Conservation (phyloP, 495 filamentous ascomycete species). For the Pseudomonodictys pantanalensis region DNA sequence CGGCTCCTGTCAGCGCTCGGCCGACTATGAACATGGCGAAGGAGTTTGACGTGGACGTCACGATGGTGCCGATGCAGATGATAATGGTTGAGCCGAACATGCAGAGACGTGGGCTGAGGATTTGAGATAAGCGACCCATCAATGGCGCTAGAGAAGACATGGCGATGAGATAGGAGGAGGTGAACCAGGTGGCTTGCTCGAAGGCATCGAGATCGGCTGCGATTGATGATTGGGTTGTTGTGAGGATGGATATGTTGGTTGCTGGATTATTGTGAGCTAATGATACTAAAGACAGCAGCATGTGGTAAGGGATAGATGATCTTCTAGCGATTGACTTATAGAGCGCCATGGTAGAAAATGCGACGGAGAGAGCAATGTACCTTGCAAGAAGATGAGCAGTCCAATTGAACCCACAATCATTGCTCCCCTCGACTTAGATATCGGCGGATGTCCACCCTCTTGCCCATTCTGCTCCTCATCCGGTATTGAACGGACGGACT, state of each 20-base stretch:
- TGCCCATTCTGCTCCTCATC: conserved; percentile 7
- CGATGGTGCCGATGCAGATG: conserved; percentile 59
- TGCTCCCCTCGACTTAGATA: conserved; percentile 24
- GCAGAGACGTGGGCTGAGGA: conserved; percentile 64
- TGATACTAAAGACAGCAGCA: neutral
- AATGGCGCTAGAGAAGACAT: conserved; percentile 65
- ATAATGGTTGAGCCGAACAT: conserved; percentile 55
- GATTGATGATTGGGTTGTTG: conserved; percentile 70
- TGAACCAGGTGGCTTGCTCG: conserved; percentile 70
- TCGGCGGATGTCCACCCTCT: conserved; percentile 2
- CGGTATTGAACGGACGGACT: neutral
- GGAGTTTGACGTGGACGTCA: conserved; percentile 56
- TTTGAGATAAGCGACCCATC: conserved; percentile 61
- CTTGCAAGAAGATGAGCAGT: conserved; percentile 41
- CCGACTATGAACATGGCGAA: conserved; percentile 64
- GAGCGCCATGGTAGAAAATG: neutral
- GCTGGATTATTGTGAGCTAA: conserved; percentile 23
- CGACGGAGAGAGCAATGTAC: conserved; percentile 3
- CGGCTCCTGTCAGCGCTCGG: conserved; percentile 61
- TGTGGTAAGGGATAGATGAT: neutral
- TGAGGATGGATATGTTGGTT: conserved; percentile 73
- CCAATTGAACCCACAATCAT: conserved; percentile 34
- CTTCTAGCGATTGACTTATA: too few species aligned
- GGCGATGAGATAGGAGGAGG: conserved; percentile 68
- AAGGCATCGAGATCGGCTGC: conserved; percentile 70